Percentiles rank a stretch among this genome's conserved stretches.
Conservation (phyloP, 208 protist species). For the Wallacemonas collosoma region DNA sequence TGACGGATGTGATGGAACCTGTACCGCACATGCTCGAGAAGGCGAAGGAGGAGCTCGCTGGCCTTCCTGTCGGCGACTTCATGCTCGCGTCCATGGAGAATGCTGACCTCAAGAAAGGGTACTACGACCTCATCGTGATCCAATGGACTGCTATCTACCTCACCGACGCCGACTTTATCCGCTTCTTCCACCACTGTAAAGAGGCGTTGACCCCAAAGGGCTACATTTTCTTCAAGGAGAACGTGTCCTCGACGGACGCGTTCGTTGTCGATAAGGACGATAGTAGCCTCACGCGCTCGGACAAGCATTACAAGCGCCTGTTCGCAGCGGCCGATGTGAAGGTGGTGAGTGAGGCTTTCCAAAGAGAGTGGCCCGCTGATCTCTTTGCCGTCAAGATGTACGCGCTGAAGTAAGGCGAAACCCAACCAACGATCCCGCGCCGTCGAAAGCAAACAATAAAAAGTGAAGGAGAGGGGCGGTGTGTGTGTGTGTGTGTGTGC, state of each 20-base stretch:
- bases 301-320: slow-evolving; percentile 84
- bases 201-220: slow-evolving; percentile 71
- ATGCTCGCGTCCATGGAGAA: slow-evolving; percentile 86
- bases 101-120: slow-evolving; percentile 46
- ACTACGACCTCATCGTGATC: slow-evolving; percentile 92
- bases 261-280: slow-evolving; percentile 91
- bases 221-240: slow-evolving; percentile 94
- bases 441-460: no score
- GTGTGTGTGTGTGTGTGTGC: no score
- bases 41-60: slow-evolving; percentile 80
- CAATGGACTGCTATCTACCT: slow-evolving; percentile 95
- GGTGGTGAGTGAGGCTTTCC: slow-evolving; percentile 63
- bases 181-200: slow-evolving; percentile 80
- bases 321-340: slow-evolving; percentile 70
- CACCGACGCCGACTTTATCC: slow-evolving; percentile 91
- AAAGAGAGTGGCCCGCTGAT: slow-evolving; percentile 79
- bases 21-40: slow-evolving; percentile 84
- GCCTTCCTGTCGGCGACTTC: slow-evolving; percentile 70
- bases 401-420: slow-evolving; percentile 52
- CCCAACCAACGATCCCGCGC: no score
- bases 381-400: slow-evolving; percentile 92
- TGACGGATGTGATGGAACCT: slow-evolving; percentile 88
- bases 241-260: slow-evolving; percentile 43
- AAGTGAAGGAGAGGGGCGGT: no score
- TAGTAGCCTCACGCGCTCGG: slow-evolving; percentile 87